Base-by-base conservation (phyloP, 164 flowering plant species). In the Aristolochia californica region DNA sequence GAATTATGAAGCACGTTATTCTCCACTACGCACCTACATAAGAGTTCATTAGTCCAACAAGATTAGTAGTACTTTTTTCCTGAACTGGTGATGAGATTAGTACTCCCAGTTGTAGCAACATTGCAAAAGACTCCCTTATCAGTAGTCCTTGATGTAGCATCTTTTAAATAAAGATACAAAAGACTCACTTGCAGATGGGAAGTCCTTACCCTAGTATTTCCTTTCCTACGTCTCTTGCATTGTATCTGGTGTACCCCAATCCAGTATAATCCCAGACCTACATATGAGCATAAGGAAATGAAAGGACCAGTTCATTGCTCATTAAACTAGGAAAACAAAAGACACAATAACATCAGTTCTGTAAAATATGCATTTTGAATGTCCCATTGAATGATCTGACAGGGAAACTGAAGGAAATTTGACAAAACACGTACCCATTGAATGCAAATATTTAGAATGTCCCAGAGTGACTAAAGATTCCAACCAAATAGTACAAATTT, bases 221-320 rank as follows among this genome's bases (percentile, higher is more conserved):
- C 72, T 77, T 84, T 45, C 86, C 73, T 23, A 73, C 77, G 66
- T 90, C 99, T 69, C 83, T 83, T 26, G 99, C 96, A 63, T 75
- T 70, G 79, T 94, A 94, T 65, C 80, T 80, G 24, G 97, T 90
- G 73, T 81, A 94, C 43, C 99, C 97, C 68, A 84, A 68, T 55
- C 99, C 99, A 66, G 97, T 84, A 72, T 94, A 86, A 64, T 94
- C 99, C 99, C 97, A 94, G 56, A 90, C 99, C 99, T 94, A 62
- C 51, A 74, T 51, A 47, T n/a, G 56, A 59, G 22, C 0, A 59
- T 16, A 5, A 51, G 25, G 18, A 45, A 11, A 57, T 43, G 13
- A 54, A 22, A 2, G 21, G 25, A 28, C 18, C 14, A 23, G 50
- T 18, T 13, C 11, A 15, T 40, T 34, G 40, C 40, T 34, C 10